Base-by-base conservation (phyloP, 2,329 filamentous ascomycete genomes). In the Cercospora zeina region DNA sequence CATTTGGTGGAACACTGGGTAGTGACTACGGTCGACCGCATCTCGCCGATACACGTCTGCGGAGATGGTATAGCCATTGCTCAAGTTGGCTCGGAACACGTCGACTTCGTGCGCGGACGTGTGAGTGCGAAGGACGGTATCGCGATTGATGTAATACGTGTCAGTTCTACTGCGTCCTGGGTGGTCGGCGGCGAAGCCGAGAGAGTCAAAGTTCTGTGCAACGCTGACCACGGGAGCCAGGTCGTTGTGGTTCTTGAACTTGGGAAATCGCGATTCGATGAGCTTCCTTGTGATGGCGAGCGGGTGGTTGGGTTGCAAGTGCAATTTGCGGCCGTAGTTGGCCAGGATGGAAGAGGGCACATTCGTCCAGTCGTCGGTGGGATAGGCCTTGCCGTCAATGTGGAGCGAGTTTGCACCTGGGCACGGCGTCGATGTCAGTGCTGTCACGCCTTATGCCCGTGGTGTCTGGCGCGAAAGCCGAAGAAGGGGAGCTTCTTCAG, bases 1-100 rank as follows among this genome's bases (percentile, higher is more conserved):
- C 93, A 97, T 97, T 79, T 99, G 95, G 78, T 99, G 95, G 77
- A 99, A 99, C 62, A 96, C 87, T 0, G 95, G 95, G 77, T 97
- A 97, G 78, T 99, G 95, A 69, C 89, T 95, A 61, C 90, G 86
- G 77, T 99, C 95, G 72, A 99, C 89, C 61, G 93, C 93, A 83
- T 99, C 95, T 67, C 95, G 85, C 47, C 95, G 87, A 77, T 97
- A 99, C 16, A 99, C 95, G 75, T 99, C 95, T 24, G 93, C 95
- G 62, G 89, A 89, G 74, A 99, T 90, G 34, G 96, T 89, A 74
- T 92, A 99, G 2, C 93, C 95, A 37, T 87, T 83, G 69, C 84
- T 89, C 68, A 84, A 78, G 77, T 92, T 86, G 62, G 84, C 81
- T 68, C 87, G 82, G 82, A 97, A 91, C 63, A 89, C 83, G 73